phyloP scores from a whole-genome alignment of 192 early-diverging fungal genomes.

The Coemansia sp. region DNA sequence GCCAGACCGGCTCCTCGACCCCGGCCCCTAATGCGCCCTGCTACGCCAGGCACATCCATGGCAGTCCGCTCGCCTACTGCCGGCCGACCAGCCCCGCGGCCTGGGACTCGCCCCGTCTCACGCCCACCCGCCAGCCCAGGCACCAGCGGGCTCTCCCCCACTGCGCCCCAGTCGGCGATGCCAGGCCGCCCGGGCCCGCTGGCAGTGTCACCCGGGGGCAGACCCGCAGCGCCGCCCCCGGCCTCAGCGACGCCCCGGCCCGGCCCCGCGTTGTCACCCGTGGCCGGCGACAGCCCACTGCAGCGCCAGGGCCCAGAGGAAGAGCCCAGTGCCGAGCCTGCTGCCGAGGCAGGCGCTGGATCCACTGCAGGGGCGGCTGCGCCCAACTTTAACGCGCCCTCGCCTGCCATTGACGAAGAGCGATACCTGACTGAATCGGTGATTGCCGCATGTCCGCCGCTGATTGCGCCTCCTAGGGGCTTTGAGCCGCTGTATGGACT shows the following conservation, averaged over 20 bases:
- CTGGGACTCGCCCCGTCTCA: slow-evolving; percentile 6
- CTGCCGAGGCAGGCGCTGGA: not conserved
- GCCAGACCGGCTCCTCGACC: slow-evolving; percentile 16
- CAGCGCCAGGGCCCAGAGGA: not conserved
- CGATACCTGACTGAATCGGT: slow-evolving; percentile 36
- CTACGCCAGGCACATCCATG: not conserved
- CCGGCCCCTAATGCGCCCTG: slow-evolving; percentile 20
- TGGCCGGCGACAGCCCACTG: not conserved
- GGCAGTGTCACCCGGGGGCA: not conserved
- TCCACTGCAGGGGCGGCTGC: not conserved
- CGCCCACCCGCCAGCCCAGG: slow-evolving; percentile 5
- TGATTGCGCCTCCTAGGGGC: slow-evolving; percentile 18
- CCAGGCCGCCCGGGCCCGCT: not conserved
- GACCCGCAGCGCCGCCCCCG: not conserved
- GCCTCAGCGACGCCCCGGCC: slow-evolving; percentile 2
- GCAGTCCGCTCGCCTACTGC: slow-evolving; percentile 2
- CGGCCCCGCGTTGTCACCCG: not conserved
- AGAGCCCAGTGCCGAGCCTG: not conserved
- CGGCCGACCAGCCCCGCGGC: slow-evolving; percentile 15
- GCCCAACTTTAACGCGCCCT: not conserved
- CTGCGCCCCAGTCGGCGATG: not conserved
- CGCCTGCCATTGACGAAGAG: slow-evolving; percentile 10
- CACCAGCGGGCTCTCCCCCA: not conserved
- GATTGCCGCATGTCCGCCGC: slow-evolving; percentile 21
- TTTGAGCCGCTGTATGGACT: slow-evolving; percentile 31